These are phyloP conservation scores for Berberis thunbergii DNA, from an alignment of 164 flowering plant species.

Conservation along the genomic window DNA sequence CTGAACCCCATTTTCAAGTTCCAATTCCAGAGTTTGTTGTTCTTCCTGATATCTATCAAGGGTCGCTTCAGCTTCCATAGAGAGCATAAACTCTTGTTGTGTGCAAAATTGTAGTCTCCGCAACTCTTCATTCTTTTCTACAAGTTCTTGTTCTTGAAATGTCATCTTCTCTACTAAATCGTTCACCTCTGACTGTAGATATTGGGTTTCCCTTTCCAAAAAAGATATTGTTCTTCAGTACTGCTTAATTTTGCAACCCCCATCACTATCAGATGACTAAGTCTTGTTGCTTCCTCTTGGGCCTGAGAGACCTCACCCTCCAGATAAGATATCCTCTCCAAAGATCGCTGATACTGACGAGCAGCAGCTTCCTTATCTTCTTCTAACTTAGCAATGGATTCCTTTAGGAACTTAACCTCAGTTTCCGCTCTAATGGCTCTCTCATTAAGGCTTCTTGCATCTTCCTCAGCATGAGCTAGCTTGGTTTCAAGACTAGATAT, in stretches of 20 bases:
- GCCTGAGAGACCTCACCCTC: slow-evolving; percentile 44
- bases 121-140: slow-evolving; percentile 51
- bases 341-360: slow-evolving; percentile 42
- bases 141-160: slow-evolving; percentile 55
- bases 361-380: slow-evolving; percentile 39
- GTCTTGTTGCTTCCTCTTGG: slow-evolving; percentile 43
- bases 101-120: slow-evolving; percentile 39
- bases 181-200: slow-evolving; percentile 49
- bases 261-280: slow-evolving; percentile 33
- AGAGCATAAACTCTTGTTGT: slow-evolving; percentile 47
- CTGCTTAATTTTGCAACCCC: slow-evolving; percentile 34
- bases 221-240: slow-evolving; percentile 44
- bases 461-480: slow-evolving; percentile 30
- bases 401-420: slow-evolving; percentile 36
- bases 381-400: slow-evolving; percentile 31
- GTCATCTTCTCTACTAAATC: slow-evolving; percentile 38
- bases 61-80: slow-evolving; percentile 44
- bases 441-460: slow-evolving; percentile 25
- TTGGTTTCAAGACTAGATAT: slow-evolving; percentile 21
- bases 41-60: slow-evolving; percentile 61
- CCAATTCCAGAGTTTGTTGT: slow-evolving; percentile 44
- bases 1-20: slow-evolving; percentile 55
- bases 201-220: slow-evolving; percentile 50
- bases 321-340: slow-evolving; percentile 43
- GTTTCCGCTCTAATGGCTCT: slow-evolving; percentile 40